Conservation (phyloP, 306 rosid genomes). For the Cicer judaicum region DNA sequence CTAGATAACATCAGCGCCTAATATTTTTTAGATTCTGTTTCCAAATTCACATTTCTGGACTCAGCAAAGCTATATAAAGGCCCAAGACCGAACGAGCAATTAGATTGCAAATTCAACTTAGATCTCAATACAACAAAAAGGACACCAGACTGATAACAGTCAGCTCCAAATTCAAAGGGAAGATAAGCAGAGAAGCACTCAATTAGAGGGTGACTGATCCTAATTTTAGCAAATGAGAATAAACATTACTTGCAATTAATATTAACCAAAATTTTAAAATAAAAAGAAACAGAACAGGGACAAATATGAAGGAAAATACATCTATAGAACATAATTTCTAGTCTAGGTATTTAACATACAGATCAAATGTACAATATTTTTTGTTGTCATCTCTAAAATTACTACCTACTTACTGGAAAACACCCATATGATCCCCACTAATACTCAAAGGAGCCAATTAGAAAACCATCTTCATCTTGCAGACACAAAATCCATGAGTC, state of each 20-base stretch:
- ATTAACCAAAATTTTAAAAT: constrained; percentile 10
- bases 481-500: constrained; percentile 48
- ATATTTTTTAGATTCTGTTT: background rate
- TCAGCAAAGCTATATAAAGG: background rate
- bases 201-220: background rate
- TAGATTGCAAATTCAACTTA: constrained; percentile 28
- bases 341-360: constrained; percentile 54
- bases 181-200: constrained; percentile 22
- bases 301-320: constrained; percentile 19
- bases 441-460: constrained; percentile 47
- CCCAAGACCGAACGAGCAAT: background rate
- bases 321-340: constrained; percentile 56
- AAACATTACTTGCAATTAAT: constrained; percentile 43
- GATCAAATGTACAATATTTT: constrained; percentile 65
- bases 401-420: constrained; percentile 46
- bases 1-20: background rate
- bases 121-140: background rate
- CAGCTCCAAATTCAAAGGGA: background rate
- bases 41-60: constrained; percentile 18
- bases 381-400: constrained; percentile 49
- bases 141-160: background rate
- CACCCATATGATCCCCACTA: constrained; percentile 44
- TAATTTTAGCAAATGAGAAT: constrained; percentile 40
- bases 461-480: constrained; percentile 43
- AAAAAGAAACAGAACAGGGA: constrained; percentile 18